Percentiles rank a stretch among this genome's conserved stretches.
These are phyloP conservation scores for Sporothrix inflata DNA, from an alignment of 2,329 filamentous ascomycete genomes.

Conservation along the genomic window DNA sequence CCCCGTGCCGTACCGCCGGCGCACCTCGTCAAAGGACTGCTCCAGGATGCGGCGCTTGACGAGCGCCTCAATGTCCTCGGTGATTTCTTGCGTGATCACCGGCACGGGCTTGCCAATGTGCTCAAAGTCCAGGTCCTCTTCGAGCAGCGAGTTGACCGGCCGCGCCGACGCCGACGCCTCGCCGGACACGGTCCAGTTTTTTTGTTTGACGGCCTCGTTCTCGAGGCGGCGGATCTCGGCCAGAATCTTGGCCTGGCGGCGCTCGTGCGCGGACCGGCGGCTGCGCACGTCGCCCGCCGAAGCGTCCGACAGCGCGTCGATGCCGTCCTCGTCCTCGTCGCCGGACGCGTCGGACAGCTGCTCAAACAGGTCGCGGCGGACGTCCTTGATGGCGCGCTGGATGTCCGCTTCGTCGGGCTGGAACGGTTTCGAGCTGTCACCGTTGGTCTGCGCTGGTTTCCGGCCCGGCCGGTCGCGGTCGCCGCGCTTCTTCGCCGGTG, in stretches of 20 bases:
- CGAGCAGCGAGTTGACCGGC: conserved; percentile 87
- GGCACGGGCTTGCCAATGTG: conserved; percentile 92
- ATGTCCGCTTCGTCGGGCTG: conserved; percentile 67
- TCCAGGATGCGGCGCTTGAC: conserved; percentile 92
- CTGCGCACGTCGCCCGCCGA: conserved; percentile 70
- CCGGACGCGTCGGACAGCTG: conserved; percentile 65
- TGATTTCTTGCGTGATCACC: conserved; percentile 88
- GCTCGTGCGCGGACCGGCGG: conserved; percentile 82
- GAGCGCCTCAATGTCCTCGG: conserved; percentile 86
- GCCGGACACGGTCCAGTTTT: conserved; percentile 86
- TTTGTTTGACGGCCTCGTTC: conserved; percentile 83
- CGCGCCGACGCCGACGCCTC: conserved; percentile 83
- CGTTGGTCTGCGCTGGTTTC: conserved; percentile 54
- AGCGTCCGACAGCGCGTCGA: conserved; percentile 64
- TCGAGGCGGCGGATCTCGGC: conserved; percentile 93
- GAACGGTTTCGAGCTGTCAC: conserved; percentile 43
- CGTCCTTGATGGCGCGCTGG: conserved; percentile 77
- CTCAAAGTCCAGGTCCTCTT: conserved; percentile 95
- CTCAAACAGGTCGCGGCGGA: conserved; percentile 88
- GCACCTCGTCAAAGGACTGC: conserved; percentile 89
- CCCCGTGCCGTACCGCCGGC: conserved; percentile 71
- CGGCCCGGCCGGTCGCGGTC: conserved; percentile 51
- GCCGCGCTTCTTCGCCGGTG: conserved; percentile 73
- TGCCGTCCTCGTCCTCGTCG: conserved; percentile 28
- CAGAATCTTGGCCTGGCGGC: conserved; percentile 79